These are phyloP conservation scores for Colletotrichum noveboracense DNA, from an alignment of 2,329 filamentous ascomycete genomes.

Conservation along the genomic window DNA sequence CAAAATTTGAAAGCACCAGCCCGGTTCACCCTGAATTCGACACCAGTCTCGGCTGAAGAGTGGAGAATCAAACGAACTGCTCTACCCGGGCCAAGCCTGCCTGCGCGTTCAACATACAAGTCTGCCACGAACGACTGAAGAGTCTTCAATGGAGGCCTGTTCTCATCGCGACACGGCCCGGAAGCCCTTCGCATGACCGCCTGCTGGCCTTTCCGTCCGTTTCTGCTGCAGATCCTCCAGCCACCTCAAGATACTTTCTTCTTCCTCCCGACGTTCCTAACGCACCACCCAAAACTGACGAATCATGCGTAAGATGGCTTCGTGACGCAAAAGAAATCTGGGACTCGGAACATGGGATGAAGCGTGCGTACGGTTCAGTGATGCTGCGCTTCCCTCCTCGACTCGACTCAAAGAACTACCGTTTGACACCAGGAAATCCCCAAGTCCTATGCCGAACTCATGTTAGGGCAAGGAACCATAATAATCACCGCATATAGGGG, in stretches of 20 bases:
- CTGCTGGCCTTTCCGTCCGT: neutral
- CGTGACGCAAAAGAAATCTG: neutral
- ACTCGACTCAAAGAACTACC: neutral
- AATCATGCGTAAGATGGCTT: neutral
- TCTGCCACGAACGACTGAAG: neutral
- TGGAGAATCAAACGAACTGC: neutral
- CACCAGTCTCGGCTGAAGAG: neutral
- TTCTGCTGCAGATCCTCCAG: neutral
- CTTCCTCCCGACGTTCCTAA: neutral
- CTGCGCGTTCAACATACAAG: neutral
- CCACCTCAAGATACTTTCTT: neutral
- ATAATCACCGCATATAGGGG: conserved; percentile 5
- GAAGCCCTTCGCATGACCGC: neutral
- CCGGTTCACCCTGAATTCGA: neutral
- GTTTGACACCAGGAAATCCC: neutral
- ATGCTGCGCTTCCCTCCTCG: neutral
- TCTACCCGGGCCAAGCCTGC: neutral
- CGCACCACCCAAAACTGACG: neutral
- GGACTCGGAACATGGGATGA: neutral
- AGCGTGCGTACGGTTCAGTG: neutral
- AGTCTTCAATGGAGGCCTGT: neutral
- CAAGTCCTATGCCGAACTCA: neutral
- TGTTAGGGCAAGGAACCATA: neutral
- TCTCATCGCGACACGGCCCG: neutral
- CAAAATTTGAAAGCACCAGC: neutral